These are phyloP conservation scores for Chaetoceros tenuissimus DNA, from an alignment of 108 stramenopile species.

Conservation along the genomic window DNA sequence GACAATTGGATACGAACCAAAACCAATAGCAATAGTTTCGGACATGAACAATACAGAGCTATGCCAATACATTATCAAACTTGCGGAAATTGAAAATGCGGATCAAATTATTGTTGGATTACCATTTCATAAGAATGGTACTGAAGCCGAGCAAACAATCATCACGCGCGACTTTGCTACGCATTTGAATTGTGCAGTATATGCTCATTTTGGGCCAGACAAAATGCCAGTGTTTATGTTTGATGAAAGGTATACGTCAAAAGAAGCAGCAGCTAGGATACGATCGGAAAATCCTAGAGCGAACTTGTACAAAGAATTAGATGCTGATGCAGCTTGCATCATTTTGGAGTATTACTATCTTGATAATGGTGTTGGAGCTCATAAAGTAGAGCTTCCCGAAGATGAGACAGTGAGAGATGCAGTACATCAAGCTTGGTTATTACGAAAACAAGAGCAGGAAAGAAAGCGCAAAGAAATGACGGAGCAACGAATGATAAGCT, in stretches of 20 bases:
- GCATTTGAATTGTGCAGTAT: constrained; percentile 18
- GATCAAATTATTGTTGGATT: constrained; percentile 58
- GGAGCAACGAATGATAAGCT: constrained; percentile 12
- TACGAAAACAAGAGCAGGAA: constrained; percentile 12
- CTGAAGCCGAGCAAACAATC: constrained; percentile 56
- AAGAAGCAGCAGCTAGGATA: constrained; percentile 60
- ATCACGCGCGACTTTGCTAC: constrained; percentile 48
- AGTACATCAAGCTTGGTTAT: constrained; percentile 11
- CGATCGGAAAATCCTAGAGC: constrained; percentile 24
- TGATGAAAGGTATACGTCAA: constrained; percentile 80
- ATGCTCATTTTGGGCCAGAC: constrained; percentile 29
- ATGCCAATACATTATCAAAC: constrained; percentile 25
- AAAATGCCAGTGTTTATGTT: constrained; percentile 42
- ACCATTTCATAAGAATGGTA: constrained; percentile 77
- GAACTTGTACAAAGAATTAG: constrained; percentile 40
- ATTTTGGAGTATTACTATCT: constrained; percentile 75
- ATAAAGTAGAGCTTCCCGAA: constrained; percentile 13
- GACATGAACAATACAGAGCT: constrained; percentile 36
- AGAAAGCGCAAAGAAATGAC: constrained; percentile 6
- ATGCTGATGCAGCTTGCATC: constrained; percentile 76
- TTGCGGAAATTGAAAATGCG: constrained; percentile 37
- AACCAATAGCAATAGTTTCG: constrained; percentile 48
- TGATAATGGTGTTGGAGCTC: constrained; percentile 38
- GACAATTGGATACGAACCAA: constrained; percentile 60
- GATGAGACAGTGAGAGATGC: constrained; percentile 11